Conservation (phyloP, 768 basidiomycete species). For the Sporobolomyces roseus region DNA sequence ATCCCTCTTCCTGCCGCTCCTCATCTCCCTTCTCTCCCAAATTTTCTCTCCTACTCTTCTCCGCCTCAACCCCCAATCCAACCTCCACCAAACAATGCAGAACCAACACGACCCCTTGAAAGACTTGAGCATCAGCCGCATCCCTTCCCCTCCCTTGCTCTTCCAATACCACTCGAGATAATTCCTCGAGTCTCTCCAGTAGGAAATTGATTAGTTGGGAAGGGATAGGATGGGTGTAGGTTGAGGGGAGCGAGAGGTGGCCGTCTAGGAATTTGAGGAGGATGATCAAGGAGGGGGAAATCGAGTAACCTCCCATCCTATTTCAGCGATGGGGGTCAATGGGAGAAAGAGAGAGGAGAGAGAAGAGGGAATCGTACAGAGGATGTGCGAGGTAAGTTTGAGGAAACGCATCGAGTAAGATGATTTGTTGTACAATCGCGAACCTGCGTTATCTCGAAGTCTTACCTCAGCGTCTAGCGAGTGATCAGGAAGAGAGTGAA, state of each 20-base stretch:
- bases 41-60: no score
- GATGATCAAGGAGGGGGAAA: slow-evolving; percentile 19
- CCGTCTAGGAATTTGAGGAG: slow-evolving; percentile 42
- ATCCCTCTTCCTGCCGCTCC: background rate
- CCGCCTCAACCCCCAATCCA: slow-evolving; percentile 16
- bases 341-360: background rate
- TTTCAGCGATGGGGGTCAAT: no score
- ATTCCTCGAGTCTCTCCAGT: no score
- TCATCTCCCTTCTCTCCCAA: background rate
- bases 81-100: slow-evolving; percentile 27
- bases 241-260: slow-evolving; percentile 13
- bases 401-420: slow-evolving; percentile 1
- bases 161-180: background rate
- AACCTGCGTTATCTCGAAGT: slow-evolving; percentile 2
- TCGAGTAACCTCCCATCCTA: slow-evolving; percentile 25
- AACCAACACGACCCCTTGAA: slow-evolving; percentile 29
- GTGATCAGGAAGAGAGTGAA: background rate
- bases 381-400: slow-evolving; percentile 9
- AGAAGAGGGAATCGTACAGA: slow-evolving; percentile 1
- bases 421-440: slow-evolving; percentile 28
- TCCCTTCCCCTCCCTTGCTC: background rate
- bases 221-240: no score
- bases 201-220: no score
- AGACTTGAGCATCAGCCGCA: slow-evolving; percentile 20
- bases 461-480: background rate